Evolutionary conservation across 1,284 basidiomycete species (phyloP), one percentile per base, ranked within the genome.

Genomic region (Cystobasidium pallidum): DNA sequence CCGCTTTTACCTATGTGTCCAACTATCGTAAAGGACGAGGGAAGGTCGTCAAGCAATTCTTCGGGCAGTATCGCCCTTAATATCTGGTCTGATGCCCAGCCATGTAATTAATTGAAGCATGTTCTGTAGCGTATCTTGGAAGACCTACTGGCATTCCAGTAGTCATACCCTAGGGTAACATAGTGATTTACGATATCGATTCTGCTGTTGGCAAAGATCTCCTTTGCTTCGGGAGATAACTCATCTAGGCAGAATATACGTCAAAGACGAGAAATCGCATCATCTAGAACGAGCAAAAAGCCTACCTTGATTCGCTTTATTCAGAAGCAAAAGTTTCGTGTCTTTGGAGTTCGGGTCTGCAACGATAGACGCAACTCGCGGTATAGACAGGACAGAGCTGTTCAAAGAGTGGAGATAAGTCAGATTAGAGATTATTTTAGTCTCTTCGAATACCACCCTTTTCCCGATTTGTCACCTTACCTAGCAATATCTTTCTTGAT

Each of bases 1-100:
- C n/a, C n/a, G n/a, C n/a, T 13, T 85, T 70, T 76, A 90, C 92
- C 93, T 67, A 99, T 89, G 81, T 99, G 96, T 0, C 96, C 95
- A 0, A 89, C 91, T 70, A 87, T 86, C 11, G 95, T 89, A 82
- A 94, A 99, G 0, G 92, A 90, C 0, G 88, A 87, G 0, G 95
- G 95, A 1, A 91, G 87, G 49, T 89, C 90, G 59, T 90, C 88
- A 24, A 86, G 84, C 1, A 94, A 83, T 21, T 88, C 84, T 73
- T 88, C 84, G 0, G 94, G 94, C 15, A 97, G 84, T 55, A 93
- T 85, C 6, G 89, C 84, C 66, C 88, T 85, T 8, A 97, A 82
- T 55, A 96, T 89, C 59, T 95, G 90, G 78, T 91, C 93, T 93
- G 75, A 39, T 11, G n/a, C 30, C 13, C 11, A 30, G 3, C n/a